A percentile compares a stretch with the other conserved stretches of the same genome.
Evolutionary conservation across 331 rosid genomes (phyloP).

Genomic region (Rosa hybrid): DNA sequence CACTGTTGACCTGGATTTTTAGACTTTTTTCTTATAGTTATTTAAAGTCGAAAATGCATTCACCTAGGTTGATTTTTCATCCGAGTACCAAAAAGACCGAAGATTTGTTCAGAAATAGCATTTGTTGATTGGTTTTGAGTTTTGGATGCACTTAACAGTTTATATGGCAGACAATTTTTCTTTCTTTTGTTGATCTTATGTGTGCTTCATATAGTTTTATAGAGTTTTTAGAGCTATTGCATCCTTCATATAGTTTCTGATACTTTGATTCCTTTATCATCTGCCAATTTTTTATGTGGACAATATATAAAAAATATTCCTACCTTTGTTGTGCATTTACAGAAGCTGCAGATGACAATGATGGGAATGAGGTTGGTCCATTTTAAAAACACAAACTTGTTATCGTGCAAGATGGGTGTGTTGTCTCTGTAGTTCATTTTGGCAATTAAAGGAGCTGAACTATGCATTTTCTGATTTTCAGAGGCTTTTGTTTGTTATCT

Average conservation of each 20-base stretch:
- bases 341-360: constrained; percentile 87
- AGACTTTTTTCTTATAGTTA: background rate
- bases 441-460: no score
- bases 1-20: background rate
- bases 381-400: constrained; percentile 1
- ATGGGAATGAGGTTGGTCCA: constrained; percentile 56
- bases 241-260: no score
- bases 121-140: no score
- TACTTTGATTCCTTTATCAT: background rate
- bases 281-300: background rate
- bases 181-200: no score
- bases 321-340: constrained; percentile 31
- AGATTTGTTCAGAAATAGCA: background rate
- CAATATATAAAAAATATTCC: background rate
- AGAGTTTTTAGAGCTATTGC: no score
- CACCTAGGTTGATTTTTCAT: background rate
- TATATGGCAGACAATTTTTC: no score
- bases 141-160: no score
- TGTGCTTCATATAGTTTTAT: no score
- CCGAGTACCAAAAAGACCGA: background rate
- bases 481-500: constrained; percentile 90
- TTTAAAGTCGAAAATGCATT: background rate
- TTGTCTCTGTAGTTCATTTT: no score
- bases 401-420: no score
- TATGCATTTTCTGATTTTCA: constrained; percentile 29